phyloP scores from a whole-genome alignment of 2,329 filamentous ascomycete species.

The Gaeumannomyces sp. region DNA sequence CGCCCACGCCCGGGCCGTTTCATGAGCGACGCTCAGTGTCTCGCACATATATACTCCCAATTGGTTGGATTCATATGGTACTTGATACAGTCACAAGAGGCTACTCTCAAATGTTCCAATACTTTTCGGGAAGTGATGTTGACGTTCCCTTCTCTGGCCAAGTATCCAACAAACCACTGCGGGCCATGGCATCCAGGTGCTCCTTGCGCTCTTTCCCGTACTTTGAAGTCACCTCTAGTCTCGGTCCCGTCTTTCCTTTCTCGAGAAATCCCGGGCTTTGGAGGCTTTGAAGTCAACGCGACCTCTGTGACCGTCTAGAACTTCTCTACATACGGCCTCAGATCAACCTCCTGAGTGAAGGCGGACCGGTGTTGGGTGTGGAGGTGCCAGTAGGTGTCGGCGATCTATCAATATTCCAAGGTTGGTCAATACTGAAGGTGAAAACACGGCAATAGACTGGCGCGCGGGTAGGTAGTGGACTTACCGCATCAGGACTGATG shows the following conservation, averaged over 20 bases:
- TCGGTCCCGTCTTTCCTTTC: no score
- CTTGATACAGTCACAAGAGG: background rate
- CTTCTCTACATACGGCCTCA: conserved; percentile 77
- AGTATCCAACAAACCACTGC: background rate
- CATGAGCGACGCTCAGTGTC: background rate
- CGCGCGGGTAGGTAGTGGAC: conserved; percentile 24
- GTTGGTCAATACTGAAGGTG: background rate
- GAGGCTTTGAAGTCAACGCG: background rate
- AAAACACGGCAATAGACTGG: background rate
- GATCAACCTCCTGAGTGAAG: conserved; percentile 77
- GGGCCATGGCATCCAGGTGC: background rate
- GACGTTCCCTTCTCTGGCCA: background rate
- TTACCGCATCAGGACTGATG: conserved; percentile 67
- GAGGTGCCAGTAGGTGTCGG: conserved; percentile 77
- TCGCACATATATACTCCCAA: background rate
- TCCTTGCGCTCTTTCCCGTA: background rate
- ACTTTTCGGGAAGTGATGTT: background rate
- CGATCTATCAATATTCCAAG: conserved; percentile 53
- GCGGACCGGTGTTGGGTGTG: conserved; percentile 73
- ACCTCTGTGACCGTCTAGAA: conserved; percentile 45
- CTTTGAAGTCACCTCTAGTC: background rate
- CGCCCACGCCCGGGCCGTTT: background rate
- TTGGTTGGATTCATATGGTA: background rate
- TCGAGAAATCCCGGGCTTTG: background rate
- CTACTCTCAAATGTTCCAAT: background rate